Evolutionary conservation across 2,329 filamentous ascomycete genomes (phyloP), one percentile per base, ranked within the genome.

Genomic region (Xylariales sp.): DNA sequence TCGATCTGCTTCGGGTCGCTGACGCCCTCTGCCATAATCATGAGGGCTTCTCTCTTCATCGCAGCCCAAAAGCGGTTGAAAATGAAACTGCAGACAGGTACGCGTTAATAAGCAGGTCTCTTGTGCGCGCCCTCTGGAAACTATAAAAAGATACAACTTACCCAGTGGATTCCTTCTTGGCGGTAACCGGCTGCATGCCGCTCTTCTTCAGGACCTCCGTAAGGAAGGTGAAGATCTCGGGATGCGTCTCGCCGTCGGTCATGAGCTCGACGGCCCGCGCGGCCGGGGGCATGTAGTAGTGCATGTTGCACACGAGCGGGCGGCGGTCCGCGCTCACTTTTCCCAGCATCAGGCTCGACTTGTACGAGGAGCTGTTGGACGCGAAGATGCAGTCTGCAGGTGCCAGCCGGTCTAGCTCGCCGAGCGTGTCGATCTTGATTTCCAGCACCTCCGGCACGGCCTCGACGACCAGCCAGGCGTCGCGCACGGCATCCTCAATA

Each of bases 391-490:
- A 65, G 37, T 78, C 74, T 0, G 41, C 17, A 0, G 65, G 62
- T 0, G 68, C 60, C 6, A 59, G 27, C 6, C 45, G 45, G n/a
- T 72, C 70, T 7, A 77, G 55, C 4, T 70, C 57, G 3, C 56
- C 66, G 40, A 76, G 70, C 0, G 64, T 69, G 11, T 59, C 56
- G 12, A 67, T 65, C 54, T 77, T 78, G 21, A 74, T 47, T 6
- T 60, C 48, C 8, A 74, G 56, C 38, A 61, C 67, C 48, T 76
- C 74, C 0, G 71, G 73, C 0, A 77, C 64, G 12, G 65, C 70
- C 51, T 75, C 74, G 41, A 76, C 63, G n/a, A 75, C 66, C 5
- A 76, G 57, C 74, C 69, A 78, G 3, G 71, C 65, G 23, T 67
- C 53, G 2, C 51, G 36, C 5, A 76, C 63, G 0, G 71, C 66